These are phyloP conservation scores for Porodaedalea pini DNA, from an alignment of 1,284 basidiomycete genomes.

Conservation along the genomic window DNA sequence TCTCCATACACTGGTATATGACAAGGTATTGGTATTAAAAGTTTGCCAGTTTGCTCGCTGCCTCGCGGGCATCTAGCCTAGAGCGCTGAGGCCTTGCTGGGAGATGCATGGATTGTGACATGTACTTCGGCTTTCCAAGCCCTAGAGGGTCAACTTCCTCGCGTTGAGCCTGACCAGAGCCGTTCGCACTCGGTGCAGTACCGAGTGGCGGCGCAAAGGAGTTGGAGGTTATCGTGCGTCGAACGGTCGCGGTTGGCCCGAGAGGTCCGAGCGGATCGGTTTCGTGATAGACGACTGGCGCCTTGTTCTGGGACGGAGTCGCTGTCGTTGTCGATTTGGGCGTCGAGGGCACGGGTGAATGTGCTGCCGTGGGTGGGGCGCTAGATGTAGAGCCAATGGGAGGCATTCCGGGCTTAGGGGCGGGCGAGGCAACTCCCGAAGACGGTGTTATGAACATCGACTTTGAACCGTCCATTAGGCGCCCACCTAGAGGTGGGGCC, in stretches of 20 bases:
- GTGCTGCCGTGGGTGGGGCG: constrained; percentile 14
- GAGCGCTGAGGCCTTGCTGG: constrained; percentile 54
- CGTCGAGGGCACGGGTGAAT: constrained; percentile 7
- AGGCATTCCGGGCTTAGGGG: constrained; percentile 20
- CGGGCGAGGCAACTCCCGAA: constrained; percentile 35
- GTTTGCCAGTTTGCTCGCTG: constrained; percentile 84
- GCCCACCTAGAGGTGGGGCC: constrained; percentile 56
- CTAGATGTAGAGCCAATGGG: not conserved
- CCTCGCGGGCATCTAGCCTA: constrained; percentile 72
- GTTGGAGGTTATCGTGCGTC: constrained; percentile 9
- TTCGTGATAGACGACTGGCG: constrained; percentile 11
- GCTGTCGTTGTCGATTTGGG: not conserved
- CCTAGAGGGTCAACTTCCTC: constrained; percentile 60
- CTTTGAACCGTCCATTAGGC: constrained; percentile 65
- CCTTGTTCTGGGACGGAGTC: not conserved
- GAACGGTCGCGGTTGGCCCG: constrained; percentile 9
- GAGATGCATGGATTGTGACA: constrained; percentile 65
- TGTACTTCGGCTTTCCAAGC: constrained; percentile 49
- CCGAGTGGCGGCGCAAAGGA: constrained; percentile 5
- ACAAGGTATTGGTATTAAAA: constrained; percentile 47
- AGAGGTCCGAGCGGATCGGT: constrained; percentile 18
- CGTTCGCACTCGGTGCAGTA: constrained; percentile 6
- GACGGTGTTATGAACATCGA: constrained; percentile 66
- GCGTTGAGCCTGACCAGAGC: constrained; percentile 19
- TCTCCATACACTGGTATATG: too few species aligned